These are phyloP conservation scores for Leccinum subspadiceum DNA, from an alignment of 1,284 basidiomycete genomes.

Conservation along the genomic window DNA sequence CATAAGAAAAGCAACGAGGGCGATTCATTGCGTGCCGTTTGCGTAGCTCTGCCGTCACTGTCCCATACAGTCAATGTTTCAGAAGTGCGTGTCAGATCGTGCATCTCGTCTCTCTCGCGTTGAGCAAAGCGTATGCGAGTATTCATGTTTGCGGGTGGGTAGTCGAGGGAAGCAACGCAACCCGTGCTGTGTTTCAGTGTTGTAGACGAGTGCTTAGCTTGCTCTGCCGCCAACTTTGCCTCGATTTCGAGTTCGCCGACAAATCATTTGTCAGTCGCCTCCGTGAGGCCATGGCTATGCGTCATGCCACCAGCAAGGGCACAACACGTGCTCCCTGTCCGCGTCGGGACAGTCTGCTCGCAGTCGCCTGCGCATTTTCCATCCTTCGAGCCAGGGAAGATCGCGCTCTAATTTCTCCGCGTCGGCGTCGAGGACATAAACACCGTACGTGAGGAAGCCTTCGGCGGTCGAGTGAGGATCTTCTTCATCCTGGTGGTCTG, in stretches of 20 bases:
- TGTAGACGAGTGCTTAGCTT: background rate
- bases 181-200: background rate
- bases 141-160: conserved; percentile 4
- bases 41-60: conserved; percentile 12
- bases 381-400: conserved; percentile 33
- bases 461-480: conserved; percentile 26
- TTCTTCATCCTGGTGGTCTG: conserved; percentile 8
- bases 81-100: conserved; percentile 65
- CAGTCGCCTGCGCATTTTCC: conserved; percentile 24
- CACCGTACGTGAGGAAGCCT: conserved; percentile 54
- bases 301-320: conserved; percentile 3
- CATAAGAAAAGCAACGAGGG: conserved; percentile 1
- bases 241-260: conserved; percentile 26
- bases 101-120: conserved; percentile 88
- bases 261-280: conserved; percentile 21
- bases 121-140: conserved; percentile 50
- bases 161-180: background rate
- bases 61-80: conserved; percentile 30
- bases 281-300: conserved; percentile 22
- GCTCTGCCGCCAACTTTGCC: conserved; percentile 13
- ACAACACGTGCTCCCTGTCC: background rate
- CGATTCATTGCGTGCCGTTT: conserved; percentile 12
- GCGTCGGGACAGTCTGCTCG: conserved; percentile 4
- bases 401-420: conserved; percentile 30
- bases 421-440: conserved; percentile 56